Base-by-base conservation (phyloP, 768 basidiomycete species). In the Boletus pseudopeckii region DNA sequence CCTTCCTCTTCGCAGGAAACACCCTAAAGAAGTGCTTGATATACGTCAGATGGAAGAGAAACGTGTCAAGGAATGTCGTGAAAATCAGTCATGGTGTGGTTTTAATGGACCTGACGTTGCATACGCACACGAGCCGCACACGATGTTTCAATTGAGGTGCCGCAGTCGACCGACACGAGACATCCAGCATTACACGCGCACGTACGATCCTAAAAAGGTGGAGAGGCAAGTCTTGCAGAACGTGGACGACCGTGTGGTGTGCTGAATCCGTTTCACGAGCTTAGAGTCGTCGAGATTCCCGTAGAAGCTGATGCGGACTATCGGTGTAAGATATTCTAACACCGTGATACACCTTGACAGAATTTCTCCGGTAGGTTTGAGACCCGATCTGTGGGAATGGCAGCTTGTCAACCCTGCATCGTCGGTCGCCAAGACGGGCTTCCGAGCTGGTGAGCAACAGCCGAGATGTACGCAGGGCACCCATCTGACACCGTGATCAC, bases 101-200 rank as follows among this genome's bases (percentile, higher is more conserved):
- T 60, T 71, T 18, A 26, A 45, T 0, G 71, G 70, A 20, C 49
- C 56, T 1, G 24, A 61, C 7, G 50, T 62, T n/a, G 42, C 49
- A 14, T 80, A 80, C 36, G 66, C 69, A 45, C 65, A 67, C 41
- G 52, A 62, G 8, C 76, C 78, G 3, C 59, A 34, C 4, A 78
- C 74, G 5, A 55, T 64, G 6, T 79, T 72, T 45, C 87, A 90
- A 56, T 58, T 56, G 17, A 62, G 59, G 45, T 82, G 80, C 13
- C 76, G 88, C 45, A 62, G 46, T 22, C 68, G 64, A n/a, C 66
- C 67, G 5, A 78, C 80, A 0, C 68, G 41, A 20, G 74, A 88
- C 59, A 68, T 88, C 0, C 89, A 90, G 58, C 90, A 91, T 20
- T 84, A 77, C 61, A 90, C 89, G 0, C 75, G 77, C 34, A 75